Evolutionary conservation across 2,329 filamentous ascomycete species (phyloP).

Genomic region (Zymoseptoria ardabiliae): DNA sequence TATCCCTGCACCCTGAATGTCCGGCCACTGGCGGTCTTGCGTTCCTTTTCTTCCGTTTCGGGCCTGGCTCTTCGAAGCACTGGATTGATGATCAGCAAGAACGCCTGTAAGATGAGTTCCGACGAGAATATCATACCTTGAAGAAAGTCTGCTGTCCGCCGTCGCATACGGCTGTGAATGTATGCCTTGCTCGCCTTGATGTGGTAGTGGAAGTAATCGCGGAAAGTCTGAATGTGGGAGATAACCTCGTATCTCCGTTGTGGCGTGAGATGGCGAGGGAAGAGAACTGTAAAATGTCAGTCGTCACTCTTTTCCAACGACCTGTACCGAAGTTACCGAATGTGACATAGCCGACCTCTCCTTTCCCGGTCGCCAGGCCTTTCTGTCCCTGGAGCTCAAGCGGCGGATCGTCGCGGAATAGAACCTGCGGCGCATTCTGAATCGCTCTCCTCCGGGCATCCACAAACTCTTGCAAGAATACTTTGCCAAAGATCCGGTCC

Average conservation of each 20-base stretch:
- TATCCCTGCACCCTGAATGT: conserved; percentile 65
- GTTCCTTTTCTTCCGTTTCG: conserved; percentile 93
- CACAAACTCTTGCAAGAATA: conserved; percentile 98
- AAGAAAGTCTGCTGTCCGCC: conserved; percentile 94
- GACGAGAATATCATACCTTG: conserved; percentile 56
- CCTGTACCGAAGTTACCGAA: conserved; percentile 62
- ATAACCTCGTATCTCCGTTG: conserved; percentile 93
- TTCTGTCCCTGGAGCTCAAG: conserved; percentile 82
- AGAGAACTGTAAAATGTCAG: conserved; percentile 58
- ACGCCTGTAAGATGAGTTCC: not conserved
- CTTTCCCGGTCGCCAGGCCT: conserved; percentile 69
- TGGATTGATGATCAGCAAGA: conserved; percentile 39
- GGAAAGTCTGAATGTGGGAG: conserved; percentile 98
- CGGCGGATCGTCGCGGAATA: conserved; percentile 91
- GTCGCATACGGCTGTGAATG: conserved; percentile 96
- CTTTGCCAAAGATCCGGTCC: conserved; percentile 92
- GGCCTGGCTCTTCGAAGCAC: conserved; percentile 93
- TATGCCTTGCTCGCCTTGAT: conserved; percentile 99
- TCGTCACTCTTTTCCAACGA: conserved; percentile 9
- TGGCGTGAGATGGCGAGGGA: conserved; percentile 85
- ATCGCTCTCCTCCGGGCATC: conserved; percentile 91
- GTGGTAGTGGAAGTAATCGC: conserved; percentile 99
- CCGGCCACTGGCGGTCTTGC: conserved; percentile 93
- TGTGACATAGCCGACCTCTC: conserved; percentile 93
- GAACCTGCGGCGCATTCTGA: conserved; percentile 94